phyloP scores from a whole-genome alignment of 768 basidiomycete species.

The Leucocoprinus leucothites region DNA sequence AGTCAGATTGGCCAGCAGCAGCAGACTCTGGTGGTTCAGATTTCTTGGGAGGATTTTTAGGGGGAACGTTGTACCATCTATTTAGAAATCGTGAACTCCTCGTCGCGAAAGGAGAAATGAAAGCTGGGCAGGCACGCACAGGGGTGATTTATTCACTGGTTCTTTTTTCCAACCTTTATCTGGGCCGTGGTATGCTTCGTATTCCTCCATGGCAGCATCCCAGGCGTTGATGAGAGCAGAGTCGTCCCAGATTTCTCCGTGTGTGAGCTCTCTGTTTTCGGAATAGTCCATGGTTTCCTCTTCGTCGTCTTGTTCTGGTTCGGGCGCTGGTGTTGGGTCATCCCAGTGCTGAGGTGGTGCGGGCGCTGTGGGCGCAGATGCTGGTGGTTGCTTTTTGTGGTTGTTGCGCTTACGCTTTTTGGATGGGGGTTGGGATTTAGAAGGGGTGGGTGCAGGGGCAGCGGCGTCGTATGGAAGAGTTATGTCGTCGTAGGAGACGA shows the following conservation, averaged over 20 bases:
- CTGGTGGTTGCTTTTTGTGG: too few species aligned
- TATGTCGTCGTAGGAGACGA: slow-evolving; percentile 67
- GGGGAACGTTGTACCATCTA: slow-evolving; percentile 80
- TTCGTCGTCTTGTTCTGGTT: neutral
- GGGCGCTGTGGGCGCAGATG: too few species aligned
- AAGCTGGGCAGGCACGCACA: slow-evolving; percentile 43
- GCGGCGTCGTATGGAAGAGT: slow-evolving; percentile 36
- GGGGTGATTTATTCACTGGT: slow-evolving; percentile 64
- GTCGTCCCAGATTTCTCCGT: slow-evolving; percentile 85
- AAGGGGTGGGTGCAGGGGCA: too few species aligned
- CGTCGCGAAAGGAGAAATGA: neutral
- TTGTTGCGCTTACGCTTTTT: slow-evolving; percentile 57
- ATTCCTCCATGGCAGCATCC: slow-evolving; percentile 83
- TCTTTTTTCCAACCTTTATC: slow-evolving; percentile 73
- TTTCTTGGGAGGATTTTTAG: slow-evolving; percentile 24
- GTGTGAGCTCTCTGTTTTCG: slow-evolving; percentile 62
- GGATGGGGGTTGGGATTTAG: slow-evolving; percentile 13
- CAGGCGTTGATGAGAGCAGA: slow-evolving; percentile 80
- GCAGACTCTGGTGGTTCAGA: slow-evolving; percentile 6
- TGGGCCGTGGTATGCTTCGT: slow-evolving; percentile 67
- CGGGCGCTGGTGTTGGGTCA: slow-evolving; percentile 28
- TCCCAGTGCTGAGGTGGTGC: slow-evolving; percentile 42
- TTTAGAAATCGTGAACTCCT: too few species aligned
- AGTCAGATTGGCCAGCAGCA: slow-evolving; percentile 38
- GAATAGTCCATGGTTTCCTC: slow-evolving; percentile 37